phyloP scores from a whole-genome alignment of 2,329 filamentous ascomycete genomes.

The Pyrenophora graminea region DNA sequence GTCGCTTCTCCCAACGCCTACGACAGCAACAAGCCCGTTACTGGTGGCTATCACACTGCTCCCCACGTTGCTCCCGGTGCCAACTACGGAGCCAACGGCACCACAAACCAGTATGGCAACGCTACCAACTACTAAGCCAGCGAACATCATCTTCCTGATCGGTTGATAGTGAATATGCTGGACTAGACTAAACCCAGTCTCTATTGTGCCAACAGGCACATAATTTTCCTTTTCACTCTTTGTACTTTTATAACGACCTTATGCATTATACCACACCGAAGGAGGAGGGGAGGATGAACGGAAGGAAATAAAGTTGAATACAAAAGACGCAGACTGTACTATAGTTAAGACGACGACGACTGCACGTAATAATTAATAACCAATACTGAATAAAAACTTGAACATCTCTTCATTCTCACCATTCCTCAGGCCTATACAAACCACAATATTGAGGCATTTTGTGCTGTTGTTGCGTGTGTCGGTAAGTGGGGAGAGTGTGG shows the following conservation, averaged over 20 bases:
- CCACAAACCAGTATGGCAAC: conserved; percentile 46
- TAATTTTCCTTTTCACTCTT: not conserved
- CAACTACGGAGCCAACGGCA: conserved; percentile 24
- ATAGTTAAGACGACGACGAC: conserved; percentile 4
- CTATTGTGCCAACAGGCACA: not conserved
- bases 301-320: not conserved
- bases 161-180: not conserved
- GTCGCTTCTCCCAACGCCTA: conserved; percentile 47
- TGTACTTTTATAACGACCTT: conserved; percentile 14
- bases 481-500: no score
- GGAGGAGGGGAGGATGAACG: not conserved
- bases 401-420: no score
- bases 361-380: conserved; percentile 20
- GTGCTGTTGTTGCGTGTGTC: no score
- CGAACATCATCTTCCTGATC: no score
- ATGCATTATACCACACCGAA: conserved; percentile 33
- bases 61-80: conserved; percentile 37
- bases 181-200: not conserved
- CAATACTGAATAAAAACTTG: not conserved
- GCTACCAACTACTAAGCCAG: conserved; percentile 18
- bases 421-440: no score
- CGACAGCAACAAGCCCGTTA: conserved; percentile 41
- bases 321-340: conserved; percentile 7
- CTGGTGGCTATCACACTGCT: conserved; percentile 53
- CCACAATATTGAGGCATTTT: no score